These are phyloP conservation scores for Nicotiana obtusifolia DNA, from an alignment of 257 asterid genomes.

Conservation along the genomic window DNA sequence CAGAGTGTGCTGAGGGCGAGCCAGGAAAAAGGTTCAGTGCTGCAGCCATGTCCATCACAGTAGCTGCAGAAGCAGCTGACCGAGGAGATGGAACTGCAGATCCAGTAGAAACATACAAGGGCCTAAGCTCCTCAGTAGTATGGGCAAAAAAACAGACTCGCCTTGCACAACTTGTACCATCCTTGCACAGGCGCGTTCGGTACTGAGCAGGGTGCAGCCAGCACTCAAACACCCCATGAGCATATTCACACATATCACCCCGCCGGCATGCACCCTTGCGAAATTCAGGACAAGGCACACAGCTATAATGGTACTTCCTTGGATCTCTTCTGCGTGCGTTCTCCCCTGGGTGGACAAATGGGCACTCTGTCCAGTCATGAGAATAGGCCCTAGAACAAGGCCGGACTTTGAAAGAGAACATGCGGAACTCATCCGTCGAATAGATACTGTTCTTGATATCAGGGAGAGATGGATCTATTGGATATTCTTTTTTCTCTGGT, in stretches of 20 bases:
- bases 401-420: conserved; percentile 87
- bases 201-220: conserved; percentile 99
- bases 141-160: conserved; percentile 94
- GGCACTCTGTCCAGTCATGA: conserved; percentile 99
- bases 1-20: conserved; percentile 69
- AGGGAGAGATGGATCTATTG: conserved; percentile 87
- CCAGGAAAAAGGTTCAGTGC: conserved; percentile 72
- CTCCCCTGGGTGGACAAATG: conserved; percentile 96
- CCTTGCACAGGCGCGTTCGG: conserved; percentile 82
- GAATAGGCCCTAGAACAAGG: conserved; percentile 98
- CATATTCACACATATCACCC: conserved; percentile 98
- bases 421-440: conserved; percentile 85
- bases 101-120: conserved; percentile 80
- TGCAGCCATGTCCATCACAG: conserved; percentile 91
- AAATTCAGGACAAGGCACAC: conserved; percentile 98
- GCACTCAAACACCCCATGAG: conserved; percentile 97
- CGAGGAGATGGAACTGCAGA: conserved; percentile 90
- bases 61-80: conserved; percentile 65
- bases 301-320: conserved; percentile 83
- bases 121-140: conserved; percentile 84
- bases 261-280: conserved; percentile 90
- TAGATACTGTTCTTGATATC: conserved; percentile 82
- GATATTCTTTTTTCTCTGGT: conserved; percentile 76
- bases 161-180: conserved; percentile 74
- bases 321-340: conserved; percentile 97